Conservation (phyloP, 306 rosid genomes). For the Delonix regia region DNA sequence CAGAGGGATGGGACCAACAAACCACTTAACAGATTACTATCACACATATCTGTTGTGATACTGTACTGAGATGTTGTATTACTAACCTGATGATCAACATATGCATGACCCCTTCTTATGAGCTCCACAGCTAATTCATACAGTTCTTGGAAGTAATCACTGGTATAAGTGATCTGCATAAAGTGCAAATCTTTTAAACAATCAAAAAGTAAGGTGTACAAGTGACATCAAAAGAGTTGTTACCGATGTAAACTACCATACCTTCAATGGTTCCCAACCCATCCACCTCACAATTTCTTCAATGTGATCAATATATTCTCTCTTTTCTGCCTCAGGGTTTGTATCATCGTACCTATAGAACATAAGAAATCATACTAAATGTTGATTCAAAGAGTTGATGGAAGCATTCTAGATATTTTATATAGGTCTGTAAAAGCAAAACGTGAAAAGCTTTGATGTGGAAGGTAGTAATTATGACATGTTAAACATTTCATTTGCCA, state of each 20-base stretch:
- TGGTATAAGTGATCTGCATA: slow-evolving; percentile 86
- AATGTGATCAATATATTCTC: slow-evolving; percentile 94
- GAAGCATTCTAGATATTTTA: not conserved
- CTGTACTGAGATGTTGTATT: not conserved
- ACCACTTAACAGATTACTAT: slow-evolving; percentile 13
- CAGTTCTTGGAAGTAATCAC: slow-evolving; percentile 93
- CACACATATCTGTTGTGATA: not conserved
- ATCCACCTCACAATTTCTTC: slow-evolving; percentile 96
- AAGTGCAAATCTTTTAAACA: slow-evolving; percentile 28
- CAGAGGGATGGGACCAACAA: slow-evolving; percentile 1
- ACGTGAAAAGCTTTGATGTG: not conserved
- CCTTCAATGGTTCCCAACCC: slow-evolving; percentile 99
- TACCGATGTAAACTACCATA: slow-evolving; percentile 33
- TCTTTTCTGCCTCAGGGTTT: slow-evolving; percentile 94
- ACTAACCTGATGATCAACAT: slow-evolving; percentile 97
- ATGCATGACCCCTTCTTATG: slow-evolving; percentile 80
- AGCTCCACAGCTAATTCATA: slow-evolving; percentile 96
- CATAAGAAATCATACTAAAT: not conserved
- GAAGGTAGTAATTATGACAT: not conserved
- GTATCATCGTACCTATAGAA: slow-evolving; percentile 93
- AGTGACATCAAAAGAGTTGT: not conserved
- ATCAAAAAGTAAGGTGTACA: slow-evolving; percentile 1
- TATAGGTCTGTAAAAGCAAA: slow-evolving; percentile 15
- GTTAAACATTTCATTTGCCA: not conserved
- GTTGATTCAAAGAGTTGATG: slow-evolving; percentile 8